Evolutionary conservation across 1,139 yeast species (phyloP).

Genomic region (Suhomyces bokatorum): DNA sequence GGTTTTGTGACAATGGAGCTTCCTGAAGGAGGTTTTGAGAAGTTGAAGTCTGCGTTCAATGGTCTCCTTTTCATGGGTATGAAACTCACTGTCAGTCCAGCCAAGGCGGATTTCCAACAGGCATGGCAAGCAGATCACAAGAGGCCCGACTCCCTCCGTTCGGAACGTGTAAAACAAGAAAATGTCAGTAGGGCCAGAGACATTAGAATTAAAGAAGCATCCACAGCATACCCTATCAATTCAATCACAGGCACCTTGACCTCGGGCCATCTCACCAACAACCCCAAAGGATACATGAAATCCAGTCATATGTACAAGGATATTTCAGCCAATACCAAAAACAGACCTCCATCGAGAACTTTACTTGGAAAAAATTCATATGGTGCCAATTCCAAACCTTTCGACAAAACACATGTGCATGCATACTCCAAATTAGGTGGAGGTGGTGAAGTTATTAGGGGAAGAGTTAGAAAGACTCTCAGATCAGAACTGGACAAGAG

Average conservation of each 20-base stretch:
- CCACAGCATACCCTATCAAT: conserved; percentile 30
- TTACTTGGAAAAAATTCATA: conserved; percentile 39
- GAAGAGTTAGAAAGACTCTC: conserved; percentile 58
- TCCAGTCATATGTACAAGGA: conserved; percentile 38
- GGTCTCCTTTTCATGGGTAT: conserved; percentile 78
- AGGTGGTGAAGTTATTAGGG: conserved; percentile 54
- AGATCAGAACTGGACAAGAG: conserved; percentile 49
- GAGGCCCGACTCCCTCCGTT: conserved; percentile 37
- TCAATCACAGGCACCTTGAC: conserved; percentile 22
- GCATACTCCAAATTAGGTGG: conserved; percentile 31
- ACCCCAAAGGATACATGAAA: conserved; percentile 30
- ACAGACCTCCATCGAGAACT: conserved; percentile 33
- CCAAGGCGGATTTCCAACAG: conserved; percentile 37
- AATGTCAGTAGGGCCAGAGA: conserved; percentile 43
- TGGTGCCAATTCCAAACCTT: conserved; percentile 27
- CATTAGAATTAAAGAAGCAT: conserved; percentile 43
- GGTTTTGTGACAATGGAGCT: conserved; percentile 65
- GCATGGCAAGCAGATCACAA: conserved; percentile 45
- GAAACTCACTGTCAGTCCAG: conserved; percentile 53
- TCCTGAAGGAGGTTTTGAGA: conserved; percentile 43
- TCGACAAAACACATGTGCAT: conserved; percentile 18
- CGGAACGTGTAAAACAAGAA: conserved; percentile 30
- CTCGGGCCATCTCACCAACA: conserved; percentile 14
- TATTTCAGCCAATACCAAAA: conserved; percentile 38
- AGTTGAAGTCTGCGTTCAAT: conserved; percentile 57